phyloP scores from a whole-genome alignment of 2,329 filamentous ascomycete genomes.

The Nannizziopsis barbatae region DNA sequence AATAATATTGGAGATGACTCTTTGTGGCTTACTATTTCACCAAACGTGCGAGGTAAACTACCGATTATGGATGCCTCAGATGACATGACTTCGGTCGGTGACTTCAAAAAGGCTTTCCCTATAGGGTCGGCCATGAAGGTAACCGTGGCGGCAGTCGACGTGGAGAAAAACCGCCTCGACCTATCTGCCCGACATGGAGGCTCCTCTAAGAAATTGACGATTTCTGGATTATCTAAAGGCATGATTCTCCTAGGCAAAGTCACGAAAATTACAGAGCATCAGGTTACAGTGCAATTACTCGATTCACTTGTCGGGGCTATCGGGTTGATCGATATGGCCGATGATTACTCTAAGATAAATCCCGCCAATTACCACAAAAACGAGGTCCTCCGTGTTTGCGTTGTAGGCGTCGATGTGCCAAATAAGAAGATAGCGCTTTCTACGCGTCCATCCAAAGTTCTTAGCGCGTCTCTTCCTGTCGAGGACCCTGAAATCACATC shows the following conservation, averaged over 20 bases:
- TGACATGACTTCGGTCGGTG: conserved; percentile 65
- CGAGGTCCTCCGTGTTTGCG: conserved; percentile 75
- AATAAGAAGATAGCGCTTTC: conserved; percentile 82
- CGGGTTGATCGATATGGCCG: conserved; percentile 68
- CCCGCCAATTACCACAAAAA: conserved; percentile 67
- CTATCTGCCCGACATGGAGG: conserved; percentile 61
- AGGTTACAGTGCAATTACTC: conserved; percentile 75
- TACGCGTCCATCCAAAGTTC: conserved; percentile 70
- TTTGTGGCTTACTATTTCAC: conserved; percentile 84
- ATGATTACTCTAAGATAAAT: conserved; percentile 74
- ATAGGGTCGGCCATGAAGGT: conserved; percentile 79
- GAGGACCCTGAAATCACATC: conserved; percentile 68
- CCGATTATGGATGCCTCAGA: conserved; percentile 75
- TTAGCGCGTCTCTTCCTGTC: conserved; percentile 72
- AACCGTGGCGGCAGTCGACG: conserved; percentile 63
- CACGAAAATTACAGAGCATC: conserved; percentile 73
- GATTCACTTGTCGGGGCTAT: conserved; percentile 69
- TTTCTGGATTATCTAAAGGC: conserved; percentile 62
- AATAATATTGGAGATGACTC: conserved; percentile 75
- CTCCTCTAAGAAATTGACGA: conserved; percentile 49
- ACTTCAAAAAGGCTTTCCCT: conserved; percentile 71
- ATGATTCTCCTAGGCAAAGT: conserved; percentile 74
- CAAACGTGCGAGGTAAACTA: conserved; percentile 75
- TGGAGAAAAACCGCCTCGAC: conserved; percentile 63
- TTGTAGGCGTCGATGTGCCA: conserved; percentile 64